Evolutionary conservation across 306 rosid genomes (phyloP).

Genomic region (Begonia peltatifolia): DNA sequence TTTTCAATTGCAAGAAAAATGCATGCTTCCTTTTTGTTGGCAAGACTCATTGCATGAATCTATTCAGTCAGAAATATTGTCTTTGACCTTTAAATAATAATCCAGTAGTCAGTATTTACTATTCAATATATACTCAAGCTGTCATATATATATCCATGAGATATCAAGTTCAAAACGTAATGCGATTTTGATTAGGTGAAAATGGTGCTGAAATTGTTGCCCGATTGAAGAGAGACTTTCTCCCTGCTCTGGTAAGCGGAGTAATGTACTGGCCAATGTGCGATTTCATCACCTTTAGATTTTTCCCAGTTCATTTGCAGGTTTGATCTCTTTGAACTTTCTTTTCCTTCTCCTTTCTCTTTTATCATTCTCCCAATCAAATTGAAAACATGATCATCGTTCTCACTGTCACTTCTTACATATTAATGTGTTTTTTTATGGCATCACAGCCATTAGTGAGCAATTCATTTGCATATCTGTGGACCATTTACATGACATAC

Average conservation of each 20-base stretch:
- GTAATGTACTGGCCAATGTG: constrained; percentile 85
- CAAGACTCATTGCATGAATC: too few species aligned
- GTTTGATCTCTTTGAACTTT: constrained; percentile 12
- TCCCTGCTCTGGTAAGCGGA: constrained; percentile 63
- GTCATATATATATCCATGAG: too few species aligned
- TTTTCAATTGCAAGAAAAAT: too few species aligned
- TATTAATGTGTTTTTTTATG: too few species aligned
- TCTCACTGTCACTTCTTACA: too few species aligned
- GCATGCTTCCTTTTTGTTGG: too few species aligned
- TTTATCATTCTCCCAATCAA: background rate
- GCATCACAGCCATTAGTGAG: constrained; percentile 71
- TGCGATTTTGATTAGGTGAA: constrained; percentile 50
- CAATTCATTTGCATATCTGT: constrained; percentile 88
- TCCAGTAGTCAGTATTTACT: too few species aligned
- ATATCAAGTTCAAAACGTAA: too few species aligned
- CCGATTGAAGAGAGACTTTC: constrained; percentile 60
- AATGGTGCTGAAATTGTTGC: constrained; percentile 41
- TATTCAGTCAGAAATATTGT: too few species aligned
- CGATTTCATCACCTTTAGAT: constrained; percentile 77
- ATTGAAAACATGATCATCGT: too few species aligned
- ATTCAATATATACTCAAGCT: too few species aligned
- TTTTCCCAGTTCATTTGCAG: constrained; percentile 88
- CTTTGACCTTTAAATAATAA: too few species aligned
- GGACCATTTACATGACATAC: constrained; percentile 90
- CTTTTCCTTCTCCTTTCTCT: background rate